Percentiles rank a stretch among this genome's conserved stretches.
Evolutionary conservation across 225 moss, liverwort and hornwort genomes (phyloP).

Genomic region (Thuidium tamariscinum): DNA sequence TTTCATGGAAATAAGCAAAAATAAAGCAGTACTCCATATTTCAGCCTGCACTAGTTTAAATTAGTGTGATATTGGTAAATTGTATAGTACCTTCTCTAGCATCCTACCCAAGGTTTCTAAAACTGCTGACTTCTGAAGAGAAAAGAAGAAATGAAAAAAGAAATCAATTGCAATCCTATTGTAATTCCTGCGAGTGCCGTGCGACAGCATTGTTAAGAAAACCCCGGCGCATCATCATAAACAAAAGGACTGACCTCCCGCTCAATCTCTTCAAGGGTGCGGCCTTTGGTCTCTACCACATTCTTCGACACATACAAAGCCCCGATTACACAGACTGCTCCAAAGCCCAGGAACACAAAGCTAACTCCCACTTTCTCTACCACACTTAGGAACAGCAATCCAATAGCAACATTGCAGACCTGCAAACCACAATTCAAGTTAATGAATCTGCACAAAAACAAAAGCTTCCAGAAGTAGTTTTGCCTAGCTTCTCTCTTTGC

Average conservation of each 20-base stretch:
- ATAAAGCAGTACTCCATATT: not conserved
- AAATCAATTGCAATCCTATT: not conserved
- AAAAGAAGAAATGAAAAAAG: not conserved
- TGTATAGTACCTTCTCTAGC: not conserved
- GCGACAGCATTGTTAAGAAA: not conserved
- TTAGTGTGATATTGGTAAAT: not conserved
- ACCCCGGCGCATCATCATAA: not conserved
- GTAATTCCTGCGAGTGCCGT: not conserved
- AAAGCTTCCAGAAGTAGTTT: not conserved
- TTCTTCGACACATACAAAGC: slow-evolving; percentile 39
- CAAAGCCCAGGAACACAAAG: slow-evolving; percentile 62
- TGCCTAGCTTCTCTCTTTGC: not conserved
- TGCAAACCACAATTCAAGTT: slow-evolving; percentile 6
- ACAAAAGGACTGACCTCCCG: slow-evolving; percentile 50
- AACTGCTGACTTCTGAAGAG: not conserved
- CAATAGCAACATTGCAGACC: slow-evolving; percentile 67
- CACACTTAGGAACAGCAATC: slow-evolving; percentile 64
- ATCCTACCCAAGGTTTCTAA: not conserved
- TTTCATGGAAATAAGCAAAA: not conserved
- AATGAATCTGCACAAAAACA: not conserved
- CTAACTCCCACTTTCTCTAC: slow-evolving; percentile 80
- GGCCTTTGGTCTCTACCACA: slow-evolving; percentile 87
- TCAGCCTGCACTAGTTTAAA: not conserved
- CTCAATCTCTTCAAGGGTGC: slow-evolving; percentile 92
- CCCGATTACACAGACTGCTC: slow-evolving; percentile 55